Percentiles rank a stretch among this genome's conserved stretches.
phyloP scores from a whole-genome alignment of 768 basidiomycete species.

The Serendipita sp. region DNA sequence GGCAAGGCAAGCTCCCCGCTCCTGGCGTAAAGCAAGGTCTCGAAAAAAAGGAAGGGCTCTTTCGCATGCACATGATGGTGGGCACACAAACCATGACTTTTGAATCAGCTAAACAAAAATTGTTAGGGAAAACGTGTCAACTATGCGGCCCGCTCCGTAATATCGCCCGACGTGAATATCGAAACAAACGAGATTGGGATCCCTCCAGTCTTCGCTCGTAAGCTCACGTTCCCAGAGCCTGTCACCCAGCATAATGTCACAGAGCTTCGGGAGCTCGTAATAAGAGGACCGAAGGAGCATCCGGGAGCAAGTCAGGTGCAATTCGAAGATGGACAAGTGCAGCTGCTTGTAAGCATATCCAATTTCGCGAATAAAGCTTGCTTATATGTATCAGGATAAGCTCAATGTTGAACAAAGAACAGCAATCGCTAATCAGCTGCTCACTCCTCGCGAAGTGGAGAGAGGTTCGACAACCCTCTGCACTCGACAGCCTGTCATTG shows the following conservation, averaged over 20 bases:
- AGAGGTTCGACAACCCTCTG: slow-evolving; percentile 26
- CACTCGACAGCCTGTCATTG: slow-evolving; percentile 59
- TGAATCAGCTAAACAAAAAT: background rate
- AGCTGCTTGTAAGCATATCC: slow-evolving; percentile 49
- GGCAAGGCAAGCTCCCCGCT: slow-evolving; percentile 81
- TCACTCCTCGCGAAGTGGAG: slow-evolving; percentile 78
- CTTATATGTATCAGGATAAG: slow-evolving; percentile 45
- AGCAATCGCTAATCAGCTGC: slow-evolving; percentile 85
- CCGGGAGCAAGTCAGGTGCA: slow-evolving; percentile 93
- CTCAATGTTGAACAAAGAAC: slow-evolving; percentile 77
- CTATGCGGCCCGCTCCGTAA: slow-evolving; percentile 98
- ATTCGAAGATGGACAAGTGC: slow-evolving; percentile 82
- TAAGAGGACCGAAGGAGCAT: slow-evolving; percentile 73
- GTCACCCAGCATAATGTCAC: slow-evolving; percentile 85
- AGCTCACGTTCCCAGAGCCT: slow-evolving; percentile 93
- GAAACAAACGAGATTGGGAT: slow-evolving; percentile 98
- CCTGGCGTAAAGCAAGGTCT: slow-evolving; percentile 89
- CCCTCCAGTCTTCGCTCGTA: slow-evolving; percentile 91
- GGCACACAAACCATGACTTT: slow-evolving; percentile 14
- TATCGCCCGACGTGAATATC: slow-evolving; percentile 97
- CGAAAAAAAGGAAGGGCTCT: slow-evolving; percentile 97
- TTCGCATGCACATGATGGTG: slow-evolving; percentile 99
- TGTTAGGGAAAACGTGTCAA: slow-evolving; percentile 94
- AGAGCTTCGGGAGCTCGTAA: slow-evolving; percentile 75
- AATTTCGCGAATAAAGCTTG: background rate